These are phyloP conservation scores for Calonectria henricotiae DNA, from an alignment of 2,329 filamentous ascomycete genomes.

Conservation along the genomic window DNA sequence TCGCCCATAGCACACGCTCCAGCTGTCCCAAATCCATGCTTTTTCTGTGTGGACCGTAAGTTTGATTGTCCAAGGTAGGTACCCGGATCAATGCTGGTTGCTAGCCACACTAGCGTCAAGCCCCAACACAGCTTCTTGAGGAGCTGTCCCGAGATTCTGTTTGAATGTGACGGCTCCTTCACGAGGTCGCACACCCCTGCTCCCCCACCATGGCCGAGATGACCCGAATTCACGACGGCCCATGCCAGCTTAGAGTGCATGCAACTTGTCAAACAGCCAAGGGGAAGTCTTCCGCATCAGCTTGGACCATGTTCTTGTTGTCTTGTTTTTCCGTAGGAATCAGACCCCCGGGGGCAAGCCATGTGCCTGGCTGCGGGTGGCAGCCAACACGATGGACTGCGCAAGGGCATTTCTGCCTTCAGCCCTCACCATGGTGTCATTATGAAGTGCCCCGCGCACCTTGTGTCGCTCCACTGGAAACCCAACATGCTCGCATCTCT, in stretches of 20 bases:
- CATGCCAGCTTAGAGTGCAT: conserved; percentile 8
- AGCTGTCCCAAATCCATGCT: conserved; percentile 44
- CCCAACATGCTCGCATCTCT: conserved; percentile 66
- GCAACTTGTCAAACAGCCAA: conserved; percentile 27
- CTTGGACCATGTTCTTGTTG: conserved; percentile 21
- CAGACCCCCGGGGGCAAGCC: conserved; percentile 26
- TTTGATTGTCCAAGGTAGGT: conserved; percentile 49
- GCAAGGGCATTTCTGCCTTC: conserved; percentile 52
- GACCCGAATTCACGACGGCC: conserved; percentile 50
- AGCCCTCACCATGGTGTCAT: conserved; percentile 67
- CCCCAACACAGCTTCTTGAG: conserved; percentile 44
- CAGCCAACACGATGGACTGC: conserved; percentile 50
- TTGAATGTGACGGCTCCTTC: conserved; percentile 51
- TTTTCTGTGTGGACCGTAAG: conserved; percentile 43
- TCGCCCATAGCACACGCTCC: conserved; percentile 45
- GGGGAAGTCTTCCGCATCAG: conserved; percentile 24
- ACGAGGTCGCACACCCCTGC: conserved; percentile 45
- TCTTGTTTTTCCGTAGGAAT: conserved; percentile 24
- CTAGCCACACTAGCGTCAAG: conserved; percentile 45
- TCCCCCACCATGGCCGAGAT: conserved; percentile 46
- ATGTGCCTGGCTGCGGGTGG: conserved; percentile 40
- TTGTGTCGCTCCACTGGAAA: conserved; percentile 64
- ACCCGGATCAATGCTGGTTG: conserved; percentile 48
- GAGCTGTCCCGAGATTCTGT: conserved; percentile 36
- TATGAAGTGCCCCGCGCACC: conserved; percentile 70